Evolutionary conservation across 192 early-diverging fungal species (phyloP), one percentile per base, ranked within the genome.

Genomic region (Thoreauomyces humboldtii): DNA sequence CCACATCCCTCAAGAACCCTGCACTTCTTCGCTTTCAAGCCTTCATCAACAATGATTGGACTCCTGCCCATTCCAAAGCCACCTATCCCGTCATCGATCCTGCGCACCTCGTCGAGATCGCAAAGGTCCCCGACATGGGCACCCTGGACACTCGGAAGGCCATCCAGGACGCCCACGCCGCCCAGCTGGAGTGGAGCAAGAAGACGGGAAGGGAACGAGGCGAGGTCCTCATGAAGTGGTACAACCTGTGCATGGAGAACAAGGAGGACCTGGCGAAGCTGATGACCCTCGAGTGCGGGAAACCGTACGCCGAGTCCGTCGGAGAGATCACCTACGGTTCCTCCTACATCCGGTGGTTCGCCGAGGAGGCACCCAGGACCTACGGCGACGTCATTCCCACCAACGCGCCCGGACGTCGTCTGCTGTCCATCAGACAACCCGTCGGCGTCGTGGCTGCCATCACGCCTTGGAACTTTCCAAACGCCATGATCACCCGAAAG

Each of bases 261-360:
- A 72, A 83, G 56, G 74, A 88, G 12, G 91, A 92, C 59, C 69
- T 94, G 9, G 93, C 87, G 5, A 83, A 74, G 32, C 87, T 94
- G 50, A 71, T 91, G 63, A 91, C 92, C n/a, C 73, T 86, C 65
- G 93, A 96, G 66, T 81, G 88, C 61, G 93, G 93, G 19, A 96
- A 94, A 60, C 73, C 73, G 2, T 58, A 78, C 22, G 57, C 61
- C 5, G 71, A 72, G 67, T 53, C 69, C 1, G 45, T 28, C 12
- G 81, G 81, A 15, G 88, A 90, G 59, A 71, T 90, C 15, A 45
- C 51, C 1, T 89, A 89, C 65, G 87, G 82, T 27, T 81, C 77
- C 0, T 75, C 75, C 22, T 94, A 88, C 61, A 76, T 90, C 46
- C 85, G 89, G 63, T 94, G 90, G 91, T 92, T 90, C 64, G 76